Conservation (phyloP, 2,329 filamentous ascomycete genomes). For the Cucurbitaria berberidis region DNA sequence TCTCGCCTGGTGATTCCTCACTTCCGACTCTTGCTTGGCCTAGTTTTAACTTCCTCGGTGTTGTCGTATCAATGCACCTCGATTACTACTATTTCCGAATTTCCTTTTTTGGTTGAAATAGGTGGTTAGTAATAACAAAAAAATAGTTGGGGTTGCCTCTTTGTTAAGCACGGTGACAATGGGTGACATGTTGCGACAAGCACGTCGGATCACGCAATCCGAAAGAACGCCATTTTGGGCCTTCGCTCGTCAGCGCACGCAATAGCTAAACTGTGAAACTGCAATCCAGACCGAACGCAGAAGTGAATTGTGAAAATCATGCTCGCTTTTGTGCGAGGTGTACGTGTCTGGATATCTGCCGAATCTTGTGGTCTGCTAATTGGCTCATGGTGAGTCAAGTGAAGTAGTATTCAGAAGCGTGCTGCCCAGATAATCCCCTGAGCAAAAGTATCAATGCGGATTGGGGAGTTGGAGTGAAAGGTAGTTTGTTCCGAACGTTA, state of each 20-base stretch:
- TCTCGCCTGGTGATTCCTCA: neutral
- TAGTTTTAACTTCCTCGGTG: no score
- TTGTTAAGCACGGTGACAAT: slow-evolving; percentile 13
- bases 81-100: neutral
- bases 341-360: neutral
- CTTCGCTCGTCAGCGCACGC: slow-evolving; percentile 12
- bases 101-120: neutral
- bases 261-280: neutral
- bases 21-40: neutral
- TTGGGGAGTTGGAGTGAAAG: neutral
- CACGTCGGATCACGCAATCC: slow-evolving; percentile 45
- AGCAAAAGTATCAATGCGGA: no score
- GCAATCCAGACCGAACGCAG: neutral
- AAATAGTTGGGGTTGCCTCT: neutral
- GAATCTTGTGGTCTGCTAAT: no score
- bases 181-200: slow-evolving; percentile 33
- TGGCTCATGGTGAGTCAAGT: no score
- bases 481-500: neutral
- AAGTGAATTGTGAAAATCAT: neutral
- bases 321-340: neutral
- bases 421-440: no score
- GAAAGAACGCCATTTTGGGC: slow-evolving; percentile 26
- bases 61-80: neutral
- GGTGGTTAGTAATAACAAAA: neutral
- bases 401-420: no score